phyloP scores from a whole-genome alignment of 176 grass and related monocot genomes.

The Urochloa ruziziensis region DNA sequence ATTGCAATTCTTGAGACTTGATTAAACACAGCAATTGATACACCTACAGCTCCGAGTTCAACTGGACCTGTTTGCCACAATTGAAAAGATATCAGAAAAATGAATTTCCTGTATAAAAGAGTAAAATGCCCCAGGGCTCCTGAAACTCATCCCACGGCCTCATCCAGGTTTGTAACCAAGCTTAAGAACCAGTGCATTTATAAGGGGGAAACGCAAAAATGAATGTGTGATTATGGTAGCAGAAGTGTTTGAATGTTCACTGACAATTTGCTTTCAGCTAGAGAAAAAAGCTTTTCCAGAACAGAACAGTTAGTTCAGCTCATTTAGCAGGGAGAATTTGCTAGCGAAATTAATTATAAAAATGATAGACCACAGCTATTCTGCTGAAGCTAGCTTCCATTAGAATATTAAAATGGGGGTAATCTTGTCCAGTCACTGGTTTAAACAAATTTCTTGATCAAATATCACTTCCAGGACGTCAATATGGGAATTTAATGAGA shows the following conservation, averaged over 20 bases:
- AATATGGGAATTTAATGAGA: too few species aligned
- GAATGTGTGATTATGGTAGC: background rate
- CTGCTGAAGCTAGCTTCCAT: background rate
- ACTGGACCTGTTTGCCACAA: slow-evolving; percentile 60
- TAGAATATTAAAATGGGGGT: background rate
- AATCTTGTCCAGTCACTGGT: background rate
- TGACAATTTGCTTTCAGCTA: background rate
- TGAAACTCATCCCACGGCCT: background rate
- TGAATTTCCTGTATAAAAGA: background rate
- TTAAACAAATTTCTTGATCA: background rate
- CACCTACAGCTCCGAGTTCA: slow-evolving; percentile 84
- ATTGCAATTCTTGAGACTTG: slow-evolving; percentile 86
- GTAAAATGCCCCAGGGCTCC: background rate
- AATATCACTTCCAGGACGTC: background rate
- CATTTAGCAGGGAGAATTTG: too few species aligned
- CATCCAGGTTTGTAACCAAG: background rate
- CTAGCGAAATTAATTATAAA: background rate
- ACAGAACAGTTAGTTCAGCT: background rate
- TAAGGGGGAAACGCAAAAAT: background rate
- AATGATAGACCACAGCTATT: background rate
- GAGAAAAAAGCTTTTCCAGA: background rate
- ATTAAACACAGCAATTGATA: slow-evolving; percentile 91
- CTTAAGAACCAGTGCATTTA: background rate
- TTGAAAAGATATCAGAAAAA: slow-evolving; percentile 13
- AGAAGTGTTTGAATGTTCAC: background rate